Evolutionary conservation across 169 alveolate species (phyloP).

Genomic region (Plasmodium gaboni): DNA sequence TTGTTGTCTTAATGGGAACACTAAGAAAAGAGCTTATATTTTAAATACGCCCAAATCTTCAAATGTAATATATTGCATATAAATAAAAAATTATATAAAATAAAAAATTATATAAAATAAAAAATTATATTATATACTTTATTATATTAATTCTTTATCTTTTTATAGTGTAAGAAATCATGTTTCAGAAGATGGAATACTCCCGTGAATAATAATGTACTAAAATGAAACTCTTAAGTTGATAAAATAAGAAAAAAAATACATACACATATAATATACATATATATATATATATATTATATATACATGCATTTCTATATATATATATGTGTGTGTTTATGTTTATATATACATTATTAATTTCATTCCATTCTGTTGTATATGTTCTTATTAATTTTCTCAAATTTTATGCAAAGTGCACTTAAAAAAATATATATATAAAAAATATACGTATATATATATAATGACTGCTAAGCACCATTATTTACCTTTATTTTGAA

Average conservation of each 20-base stretch:
- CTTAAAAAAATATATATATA: background rate
- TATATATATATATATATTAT: background rate
- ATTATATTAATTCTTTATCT: slow-evolving; percentile 3
- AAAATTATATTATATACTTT: background rate
- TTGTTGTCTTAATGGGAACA: slow-evolving; percentile 57
- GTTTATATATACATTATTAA: background rate
- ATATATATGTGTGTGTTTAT: background rate
- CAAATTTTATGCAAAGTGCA: background rate
- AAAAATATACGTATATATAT: background rate
- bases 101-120: background rate
- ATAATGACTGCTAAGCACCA: background rate
- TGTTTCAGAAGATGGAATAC: slow-evolving; percentile 72
- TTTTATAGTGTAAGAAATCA: slow-evolving; percentile 35
- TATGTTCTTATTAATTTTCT: background rate
- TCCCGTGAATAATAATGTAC: slow-evolving; percentile 67
- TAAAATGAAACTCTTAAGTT: background rate
- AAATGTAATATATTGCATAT: slow-evolving; percentile 30
- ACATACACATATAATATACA: background rate
- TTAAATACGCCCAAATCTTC: slow-evolving; percentile 41
- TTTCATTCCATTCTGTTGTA: too few species aligned
- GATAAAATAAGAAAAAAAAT: slow-evolving; percentile 16
- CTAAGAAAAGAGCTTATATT: slow-evolving; percentile 63
- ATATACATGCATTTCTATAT: background rate
- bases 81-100: background rate
- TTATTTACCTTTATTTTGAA: slow-evolving; percentile 20